These are phyloP conservation scores for Neonectria coccinea DNA, from an alignment of 2,329 filamentous ascomycete species.

Conservation along the genomic window DNA sequence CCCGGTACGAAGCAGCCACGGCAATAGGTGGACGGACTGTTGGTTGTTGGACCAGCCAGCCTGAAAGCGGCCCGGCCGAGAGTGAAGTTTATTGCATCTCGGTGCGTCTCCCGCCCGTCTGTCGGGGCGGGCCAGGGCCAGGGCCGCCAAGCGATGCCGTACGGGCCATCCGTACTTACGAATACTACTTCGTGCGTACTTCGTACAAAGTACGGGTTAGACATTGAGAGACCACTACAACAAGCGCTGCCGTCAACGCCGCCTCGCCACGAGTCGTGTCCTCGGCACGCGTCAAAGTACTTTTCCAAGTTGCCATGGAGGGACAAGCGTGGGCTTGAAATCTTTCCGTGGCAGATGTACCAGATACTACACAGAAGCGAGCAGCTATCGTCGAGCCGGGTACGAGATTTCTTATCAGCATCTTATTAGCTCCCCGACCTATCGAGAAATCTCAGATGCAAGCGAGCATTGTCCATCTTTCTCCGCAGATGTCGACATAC, in stretches of 20 bases:
- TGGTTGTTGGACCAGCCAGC: slow-evolving; percentile 6
- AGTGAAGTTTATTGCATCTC: background rate
- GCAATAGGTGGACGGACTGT: background rate
- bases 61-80: slow-evolving; percentile 3
- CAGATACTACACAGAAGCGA: background rate
- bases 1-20: background rate
- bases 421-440: background rate
- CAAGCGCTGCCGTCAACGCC: background rate
- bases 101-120: slow-evolving; percentile 7
- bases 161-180: background rate
- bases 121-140: slow-evolving; percentile 4
- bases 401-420: background rate
- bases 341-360: background rate
- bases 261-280: slow-evolving; percentile 1
- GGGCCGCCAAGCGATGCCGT: background rate
- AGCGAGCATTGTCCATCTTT: background rate
- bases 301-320: slow-evolving; percentile 3
- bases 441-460: slow-evolving; percentile 8
- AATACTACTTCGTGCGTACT: background rate
- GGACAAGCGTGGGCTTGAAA: slow-evolving; percentile 15
- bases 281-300: slow-evolving; percentile 10
- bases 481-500: slow-evolving; percentile 1
- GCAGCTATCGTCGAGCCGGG: background rate
- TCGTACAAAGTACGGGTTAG: background rate
- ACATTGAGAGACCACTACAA: background rate